Conservation (phyloP, 257 asterid species). For the Solanum sitiens region DNA sequence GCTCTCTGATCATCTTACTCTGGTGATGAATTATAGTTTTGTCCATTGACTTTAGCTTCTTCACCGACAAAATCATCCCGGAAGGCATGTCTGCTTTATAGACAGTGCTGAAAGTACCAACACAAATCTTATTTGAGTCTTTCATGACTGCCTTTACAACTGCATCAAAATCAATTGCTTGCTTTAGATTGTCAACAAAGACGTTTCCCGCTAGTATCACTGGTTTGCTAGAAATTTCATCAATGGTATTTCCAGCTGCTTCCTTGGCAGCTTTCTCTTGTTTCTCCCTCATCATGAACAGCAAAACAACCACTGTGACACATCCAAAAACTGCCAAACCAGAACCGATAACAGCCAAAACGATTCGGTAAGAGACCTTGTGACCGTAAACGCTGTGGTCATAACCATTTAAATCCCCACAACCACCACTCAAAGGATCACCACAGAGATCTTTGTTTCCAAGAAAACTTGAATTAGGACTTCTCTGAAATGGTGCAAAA, state of each 20-base stretch:
- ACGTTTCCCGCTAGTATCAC: constrained; percentile 74
- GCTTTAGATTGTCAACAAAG: constrained; percentile 70
- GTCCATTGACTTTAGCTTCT: constrained; percentile 76
- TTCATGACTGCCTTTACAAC: constrained; percentile 67
- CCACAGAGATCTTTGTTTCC: constrained; percentile 92
- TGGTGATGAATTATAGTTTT: constrained; percentile 55
- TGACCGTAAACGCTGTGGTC: constrained; percentile 40
- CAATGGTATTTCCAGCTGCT: constrained; percentile 24
- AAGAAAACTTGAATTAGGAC: constrained; percentile 65
- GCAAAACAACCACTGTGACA: constrained; percentile 62
- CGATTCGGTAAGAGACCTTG: constrained; percentile 70
- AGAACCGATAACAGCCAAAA: constrained; percentile 75
- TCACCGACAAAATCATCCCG: constrained; percentile 67
- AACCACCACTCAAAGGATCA: constrained; percentile 53
- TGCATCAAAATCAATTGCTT: constrained; percentile 81
- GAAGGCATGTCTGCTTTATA: constrained; percentile 97
- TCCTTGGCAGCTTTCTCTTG: constrained; percentile 61
- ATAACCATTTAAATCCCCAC: constrained; percentile 45
- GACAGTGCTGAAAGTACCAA: constrained; percentile 79
- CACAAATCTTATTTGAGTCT: constrained; percentile 57
- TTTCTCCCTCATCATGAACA: constrained; percentile 88
- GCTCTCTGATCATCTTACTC: constrained; percentile 84
- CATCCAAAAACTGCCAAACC: constrained; percentile 81
- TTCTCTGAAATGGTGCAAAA: constrained; percentile 76
- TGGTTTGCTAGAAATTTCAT: constrained; percentile 32